Evolutionary conservation across 768 basidiomycete species (phyloP), one percentile per base, ranked within the genome.

Genomic region (Mycena chlorophos): DNA sequence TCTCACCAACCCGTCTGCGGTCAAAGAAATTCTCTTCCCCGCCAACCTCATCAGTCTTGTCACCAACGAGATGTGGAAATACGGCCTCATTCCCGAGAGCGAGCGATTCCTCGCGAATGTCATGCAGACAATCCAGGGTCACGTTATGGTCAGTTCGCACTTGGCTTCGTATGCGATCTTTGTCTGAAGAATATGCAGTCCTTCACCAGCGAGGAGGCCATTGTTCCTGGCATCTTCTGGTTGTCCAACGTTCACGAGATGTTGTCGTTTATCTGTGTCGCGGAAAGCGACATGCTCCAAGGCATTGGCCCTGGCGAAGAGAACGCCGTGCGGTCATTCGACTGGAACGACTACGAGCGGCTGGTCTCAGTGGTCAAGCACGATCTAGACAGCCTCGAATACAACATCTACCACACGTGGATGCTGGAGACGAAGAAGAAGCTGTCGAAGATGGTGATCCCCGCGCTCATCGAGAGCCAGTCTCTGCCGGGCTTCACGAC

Each of bases 1-100:
- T 66, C 76, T 92, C 40, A 89, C 89, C 43, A 96, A 90, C 66
- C 91, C 94, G 1, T 91, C 94, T n/a, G 86, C 88, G 19, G 87
- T 93, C 58, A 98, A 98, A 73, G 97, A 99, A 71, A 94, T 99
- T 51, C 80, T 99, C 38, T 99, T 99, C 87, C 97, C 97, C 12
- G 95, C 97, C 23, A 98, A 98, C 71, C 83, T 99, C 56, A 98
- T 99, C 73, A 93, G 91, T 68, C 76, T 98, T 45, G 88, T 97
- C 62, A 96, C 94, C n/a, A 99, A 99, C 71, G 97, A 98, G 73
- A 99, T 99, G 97, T 98, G 97, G 97, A 98, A 97, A 73, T 94
- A 96, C 66, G 94, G 95, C 47, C 84, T 99, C 62, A 98, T 98
- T 62, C 81, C 86, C 16, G 97, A 99, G 73, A 96, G 94, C 74